Percentiles rank a stretch among this genome's conserved stretches.
phyloP scores from a whole-genome alignment of 352 stramenopile genomes.

The Phytophthora melonis region DNA sequence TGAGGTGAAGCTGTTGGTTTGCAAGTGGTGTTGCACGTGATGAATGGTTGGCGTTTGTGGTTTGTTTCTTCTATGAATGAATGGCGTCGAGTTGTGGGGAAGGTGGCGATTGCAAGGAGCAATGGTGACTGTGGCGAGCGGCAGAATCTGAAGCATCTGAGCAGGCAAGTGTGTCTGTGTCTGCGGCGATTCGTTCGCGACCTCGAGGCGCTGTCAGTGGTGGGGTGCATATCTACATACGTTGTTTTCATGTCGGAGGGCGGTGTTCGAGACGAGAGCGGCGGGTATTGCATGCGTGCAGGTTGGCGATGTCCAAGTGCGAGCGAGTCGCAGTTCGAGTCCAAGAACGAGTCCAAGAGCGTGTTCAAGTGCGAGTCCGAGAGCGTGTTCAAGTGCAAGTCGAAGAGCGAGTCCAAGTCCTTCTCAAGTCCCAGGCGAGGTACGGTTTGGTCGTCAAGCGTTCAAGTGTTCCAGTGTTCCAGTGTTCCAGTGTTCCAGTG shows the following conservation, averaged over 20 bases:
- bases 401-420: background rate
- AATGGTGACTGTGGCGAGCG: no score
- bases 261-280: background rate
- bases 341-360: background rate
- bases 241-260: background rate
- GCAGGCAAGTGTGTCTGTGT: no score
- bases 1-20: background rate
- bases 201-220: background rate
- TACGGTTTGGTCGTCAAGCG: background rate
- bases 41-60: background rate
- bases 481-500: background rate
- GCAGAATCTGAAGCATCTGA: no score
- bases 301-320: background rate
- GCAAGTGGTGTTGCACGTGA: background rate
- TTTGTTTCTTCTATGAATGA: background rate
- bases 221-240: no score
- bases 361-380: background rate
- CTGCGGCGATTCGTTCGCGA: no score
- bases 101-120: no score
- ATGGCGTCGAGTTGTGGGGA: background rate
- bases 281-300: background rate
- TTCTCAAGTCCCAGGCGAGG: background rate
- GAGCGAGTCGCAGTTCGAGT: background rate
- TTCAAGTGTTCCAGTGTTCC: background rate
- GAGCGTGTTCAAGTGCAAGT: background rate